Base-by-base conservation (phyloP, 768 basidiomycete species). In the Mrakia gelida region DNA sequence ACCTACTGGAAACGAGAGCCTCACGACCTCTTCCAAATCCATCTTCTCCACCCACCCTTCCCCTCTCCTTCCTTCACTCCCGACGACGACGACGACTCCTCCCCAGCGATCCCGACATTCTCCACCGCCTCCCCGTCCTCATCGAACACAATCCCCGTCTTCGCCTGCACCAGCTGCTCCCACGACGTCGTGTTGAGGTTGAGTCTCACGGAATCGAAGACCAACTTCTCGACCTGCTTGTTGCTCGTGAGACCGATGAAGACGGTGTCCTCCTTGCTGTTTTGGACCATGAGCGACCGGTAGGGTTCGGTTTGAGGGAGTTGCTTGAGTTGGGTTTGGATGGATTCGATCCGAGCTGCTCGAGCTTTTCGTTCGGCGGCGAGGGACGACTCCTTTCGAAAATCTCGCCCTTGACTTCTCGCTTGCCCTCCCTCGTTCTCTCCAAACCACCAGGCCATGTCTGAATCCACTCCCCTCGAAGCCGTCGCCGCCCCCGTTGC, bases 381-480 rank as follows among this genome's bases (percentile, higher is more conserved):
- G 34, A 70, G 67, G 26, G 67, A 34, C n/a, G n/a, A n/a, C n/a
- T n/a, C n/a, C 3, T 16, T 34, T 65, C 34, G 49, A 52, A 38
- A 52, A 52, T 52, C 49, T 45, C 45, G 45, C 30, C 38, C 38
- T 38, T 23, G 32, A 67, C 32, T 4, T 70, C 72, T 45, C 49
- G 1, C 32, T 52, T 73, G 21, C 54, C 38, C 32, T 8, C n/a
- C 71, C 8, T 72, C 71, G 7, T 54, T 72, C 45, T n/a, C 45
- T 38, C 43, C 45, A 43, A 34, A 43, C 70, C 32, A 34, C 70
- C 70, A 43, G n/a, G 8, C 28, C 5, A 54, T 73, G 72, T 73
- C 72, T 73, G 49, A 49, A 38, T 30, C 71, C 34, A 67, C 49
- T 13, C 59, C 76, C 70, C n/a, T 45, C 72, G 52, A 54, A 52